Conservation (phyloP, 2,329 filamentous ascomycete genomes). For the Botrytis elliptica region DNA sequence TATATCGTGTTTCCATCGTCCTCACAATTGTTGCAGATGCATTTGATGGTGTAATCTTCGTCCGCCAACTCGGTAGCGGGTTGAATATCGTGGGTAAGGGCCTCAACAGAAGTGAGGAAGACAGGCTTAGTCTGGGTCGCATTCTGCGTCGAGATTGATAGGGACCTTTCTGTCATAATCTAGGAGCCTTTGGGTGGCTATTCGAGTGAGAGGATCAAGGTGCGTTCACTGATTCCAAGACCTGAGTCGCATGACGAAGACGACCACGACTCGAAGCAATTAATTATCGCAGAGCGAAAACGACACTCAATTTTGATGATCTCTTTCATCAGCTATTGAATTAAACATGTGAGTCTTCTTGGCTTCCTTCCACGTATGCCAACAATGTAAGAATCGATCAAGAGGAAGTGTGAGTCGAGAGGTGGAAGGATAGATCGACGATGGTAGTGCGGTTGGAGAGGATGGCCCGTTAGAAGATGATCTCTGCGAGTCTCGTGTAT, state of each 20-base stretch:
- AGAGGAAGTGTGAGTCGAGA: not conserved
- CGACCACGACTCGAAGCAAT: slow-evolving; percentile 38
- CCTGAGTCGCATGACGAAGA: slow-evolving; percentile 43
- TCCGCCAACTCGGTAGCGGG: slow-evolving; percentile 51
- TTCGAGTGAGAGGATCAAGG: slow-evolving; percentile 36
- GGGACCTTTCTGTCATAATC: slow-evolving; percentile 43
- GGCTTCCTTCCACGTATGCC: slow-evolving; percentile 15
- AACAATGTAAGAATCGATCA: slow-evolving; percentile 10
- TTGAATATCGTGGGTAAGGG: slow-evolving; percentile 34
- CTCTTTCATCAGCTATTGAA: slow-evolving; percentile 35
- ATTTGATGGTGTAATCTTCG: slow-evolving; percentile 94
- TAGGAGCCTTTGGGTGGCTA: slow-evolving; percentile 41
- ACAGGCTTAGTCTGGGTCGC: slow-evolving; percentile 37
- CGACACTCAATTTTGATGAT: slow-evolving; percentile 26
- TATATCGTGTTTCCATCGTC: slow-evolving; percentile 98
- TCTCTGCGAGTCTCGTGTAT: slow-evolving; percentile 11
- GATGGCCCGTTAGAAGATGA: not conserved
- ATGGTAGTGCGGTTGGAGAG: not conserved
- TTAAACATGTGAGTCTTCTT: slow-evolving; percentile 11
- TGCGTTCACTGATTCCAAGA: slow-evolving; percentile 40
- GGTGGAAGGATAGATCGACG: slow-evolving; percentile 7
- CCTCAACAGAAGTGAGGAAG: slow-evolving; percentile 26
- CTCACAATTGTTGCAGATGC: slow-evolving; percentile 89
- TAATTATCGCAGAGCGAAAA: slow-evolving; percentile 34
- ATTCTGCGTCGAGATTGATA: slow-evolving; percentile 40